Percentiles rank a stretch among this genome's conserved stretches.
phyloP scores from a whole-genome alignment of 345 rosid genomes.

The Litchi chinensis region DNA sequence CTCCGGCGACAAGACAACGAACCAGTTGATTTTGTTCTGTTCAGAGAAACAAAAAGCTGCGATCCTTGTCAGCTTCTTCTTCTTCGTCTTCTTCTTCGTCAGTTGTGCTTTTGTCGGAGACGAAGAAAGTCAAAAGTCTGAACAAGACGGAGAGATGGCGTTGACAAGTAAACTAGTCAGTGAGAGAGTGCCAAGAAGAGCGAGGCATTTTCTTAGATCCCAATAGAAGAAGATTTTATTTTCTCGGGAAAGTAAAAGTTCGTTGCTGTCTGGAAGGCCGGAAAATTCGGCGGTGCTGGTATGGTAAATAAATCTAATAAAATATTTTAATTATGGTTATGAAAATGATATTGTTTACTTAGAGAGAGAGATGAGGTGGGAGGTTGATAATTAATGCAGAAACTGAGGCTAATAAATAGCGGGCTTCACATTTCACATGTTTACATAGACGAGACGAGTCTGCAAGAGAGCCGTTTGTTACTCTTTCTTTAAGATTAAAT shows the following conservation, averaged over 20 bases:
- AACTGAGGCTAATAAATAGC: slow-evolving; percentile 43
- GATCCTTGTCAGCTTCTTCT: not conserved
- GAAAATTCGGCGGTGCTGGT: slow-evolving; percentile 19
- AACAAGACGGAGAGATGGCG: not conserved
- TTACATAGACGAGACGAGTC: not conserved
- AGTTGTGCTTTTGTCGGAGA: too few relatives aligned
- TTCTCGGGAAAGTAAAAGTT: not conserved
- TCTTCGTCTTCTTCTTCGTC: not conserved
- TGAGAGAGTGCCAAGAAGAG: too few relatives aligned
- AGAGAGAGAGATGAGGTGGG: slow-evolving; percentile 27
- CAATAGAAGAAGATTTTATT: not conserved
- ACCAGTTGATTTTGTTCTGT: not conserved
- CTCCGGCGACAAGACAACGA: not conserved
- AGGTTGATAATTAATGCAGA: slow-evolving; percentile 44
- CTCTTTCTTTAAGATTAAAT: slow-evolving; percentile 25
- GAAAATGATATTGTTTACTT: not conserved
- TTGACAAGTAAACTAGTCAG: not conserved
- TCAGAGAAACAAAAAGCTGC: not conserved
- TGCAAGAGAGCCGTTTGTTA: slow-evolving; percentile 20
- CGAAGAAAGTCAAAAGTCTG: not conserved
- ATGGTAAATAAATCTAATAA: not conserved
- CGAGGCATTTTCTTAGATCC: slow-evolving; percentile 9
- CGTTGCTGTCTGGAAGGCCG: slow-evolving; percentile 27
- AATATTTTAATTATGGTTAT: not conserved
- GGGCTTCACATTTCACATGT: slow-evolving; percentile 8